Evolutionary conservation across 225 moss, liverwort and hornwort genomes (phyloP).

Genomic region (Marchantia paleacea): DNA sequence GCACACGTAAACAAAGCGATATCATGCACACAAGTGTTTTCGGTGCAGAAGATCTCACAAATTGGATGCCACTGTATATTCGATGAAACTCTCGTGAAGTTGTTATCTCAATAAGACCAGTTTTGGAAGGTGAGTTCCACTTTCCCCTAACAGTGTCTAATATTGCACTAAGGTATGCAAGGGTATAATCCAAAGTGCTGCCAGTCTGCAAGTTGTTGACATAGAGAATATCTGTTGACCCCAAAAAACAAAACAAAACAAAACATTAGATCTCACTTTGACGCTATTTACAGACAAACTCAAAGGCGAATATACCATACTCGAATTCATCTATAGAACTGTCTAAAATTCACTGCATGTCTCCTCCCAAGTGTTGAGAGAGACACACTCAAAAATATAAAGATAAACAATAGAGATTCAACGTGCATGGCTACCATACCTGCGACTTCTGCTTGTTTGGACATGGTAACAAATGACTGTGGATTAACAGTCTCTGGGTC

Average conservation of each 20-base stretch:
- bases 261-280: not conserved
- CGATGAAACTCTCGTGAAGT: conserved; percentile 97
- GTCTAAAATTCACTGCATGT: too few species aligned
- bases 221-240: conserved; percentile 82
- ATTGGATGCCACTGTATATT: conserved; percentile 91
- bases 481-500: conserved; percentile 58
- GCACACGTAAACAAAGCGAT: not conserved
- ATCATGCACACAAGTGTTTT: not conserved
- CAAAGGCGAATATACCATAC: not conserved
- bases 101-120: conserved; percentile 95
- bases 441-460: conserved; percentile 99
- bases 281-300: not conserved
- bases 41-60: conserved; percentile 44
- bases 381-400: too few species aligned
- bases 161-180: conserved; percentile 95
- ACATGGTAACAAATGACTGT: conserved; percentile 78
- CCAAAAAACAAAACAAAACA: too few species aligned
- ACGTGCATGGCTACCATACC: conserved; percentile 37
- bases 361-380: too few species aligned
- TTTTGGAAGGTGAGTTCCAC: conserved; percentile 89
- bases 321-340: too few species aligned
- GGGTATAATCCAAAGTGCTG: conserved; percentile 92
- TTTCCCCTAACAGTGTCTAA: conserved; percentile 85
- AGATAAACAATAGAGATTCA: not conserved
- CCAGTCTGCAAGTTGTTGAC: conserved; percentile 98